Percentiles rank a stretch among this genome's conserved stretches.
These are phyloP conservation scores for Linnemannia hyalina DNA, from an alignment of 192 early-diverging fungal species.

Conservation along the genomic window DNA sequence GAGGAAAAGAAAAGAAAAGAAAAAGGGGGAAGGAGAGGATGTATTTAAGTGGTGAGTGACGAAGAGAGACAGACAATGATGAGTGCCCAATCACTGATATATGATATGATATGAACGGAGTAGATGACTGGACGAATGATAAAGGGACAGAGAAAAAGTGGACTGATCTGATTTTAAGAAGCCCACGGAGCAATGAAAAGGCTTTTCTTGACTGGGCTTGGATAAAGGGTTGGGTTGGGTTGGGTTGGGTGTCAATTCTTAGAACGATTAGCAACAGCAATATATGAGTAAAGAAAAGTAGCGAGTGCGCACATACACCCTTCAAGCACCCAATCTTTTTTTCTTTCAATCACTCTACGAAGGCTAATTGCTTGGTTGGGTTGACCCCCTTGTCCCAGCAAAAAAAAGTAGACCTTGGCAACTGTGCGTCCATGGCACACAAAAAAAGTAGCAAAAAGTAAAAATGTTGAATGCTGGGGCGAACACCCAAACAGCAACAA, in stretches of 20 bases:
- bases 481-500: not conserved
- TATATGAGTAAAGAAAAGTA: not conserved
- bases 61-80: not conserved
- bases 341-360: not conserved
- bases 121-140: not conserved
- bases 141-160: not conserved
- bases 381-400: not conserved
- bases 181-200: slow-evolving; percentile 11
- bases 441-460: not conserved
- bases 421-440: not conserved
- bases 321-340: slow-evolving; percentile 5
- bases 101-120: no score
- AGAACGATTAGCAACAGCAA: not conserved
- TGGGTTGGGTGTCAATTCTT: no score
- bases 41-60: slow-evolving; percentile 4
- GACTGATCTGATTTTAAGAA: slow-evolving; percentile 1
- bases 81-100: not conserved
- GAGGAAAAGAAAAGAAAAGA: not conserved
- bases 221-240: no score
- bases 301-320: not conserved
- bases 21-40: not conserved
- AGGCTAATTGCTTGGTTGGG: not conserved
- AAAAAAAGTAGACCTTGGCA: not conserved
- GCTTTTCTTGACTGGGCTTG: not conserved
- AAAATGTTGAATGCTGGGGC: slow-evolving; percentile 6